These are phyloP conservation scores for Aspergillus alliaceus DNA, from an alignment of 2,329 filamentous ascomycete genomes.

Conservation along the genomic window DNA sequence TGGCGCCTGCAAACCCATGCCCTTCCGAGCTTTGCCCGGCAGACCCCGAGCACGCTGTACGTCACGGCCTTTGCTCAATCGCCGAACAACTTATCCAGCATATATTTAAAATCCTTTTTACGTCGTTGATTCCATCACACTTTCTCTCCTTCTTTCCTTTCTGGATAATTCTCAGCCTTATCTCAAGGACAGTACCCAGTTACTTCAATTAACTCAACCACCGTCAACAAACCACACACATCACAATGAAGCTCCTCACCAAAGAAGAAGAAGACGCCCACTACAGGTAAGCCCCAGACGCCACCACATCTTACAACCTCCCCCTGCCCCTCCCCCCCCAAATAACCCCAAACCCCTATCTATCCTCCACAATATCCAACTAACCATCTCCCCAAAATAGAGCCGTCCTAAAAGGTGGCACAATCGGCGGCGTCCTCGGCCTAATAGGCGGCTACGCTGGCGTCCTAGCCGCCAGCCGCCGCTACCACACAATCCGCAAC, in stretches of 20 bases:
- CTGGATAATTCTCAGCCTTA: no score
- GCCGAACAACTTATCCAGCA: no score
- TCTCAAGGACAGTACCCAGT: no score
- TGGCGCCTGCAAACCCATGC: not conserved
- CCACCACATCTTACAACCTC: constrained; percentile 2
- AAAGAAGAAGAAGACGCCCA: constrained; percentile 89
- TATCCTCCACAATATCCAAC: not conserved
- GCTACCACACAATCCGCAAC: constrained; percentile 74
- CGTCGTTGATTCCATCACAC: no score
- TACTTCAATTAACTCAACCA: no score
- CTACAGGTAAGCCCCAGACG: constrained; percentile 60
- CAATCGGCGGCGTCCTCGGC: constrained; percentile 70
- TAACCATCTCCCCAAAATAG: constrained; percentile 33
- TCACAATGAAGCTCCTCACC: constrained; percentile 87
- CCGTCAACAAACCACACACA: no score
- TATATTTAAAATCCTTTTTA: no score
- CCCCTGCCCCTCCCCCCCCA: not conserved
- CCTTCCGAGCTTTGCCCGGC: constrained; percentile 13
- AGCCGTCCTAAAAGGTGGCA: constrained; percentile 75
- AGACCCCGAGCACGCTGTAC: constrained; percentile 30
- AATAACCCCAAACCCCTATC: not conserved
- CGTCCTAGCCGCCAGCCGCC: constrained; percentile 65
- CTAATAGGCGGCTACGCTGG: constrained; percentile 65
- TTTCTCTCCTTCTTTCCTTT: no score
- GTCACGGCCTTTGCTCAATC: constrained; percentile 21